Evolutionary conservation across 192 early-diverging fungal species (phyloP), one percentile per base, ranked within the genome.

Genomic region (Podila epigama): DNA sequence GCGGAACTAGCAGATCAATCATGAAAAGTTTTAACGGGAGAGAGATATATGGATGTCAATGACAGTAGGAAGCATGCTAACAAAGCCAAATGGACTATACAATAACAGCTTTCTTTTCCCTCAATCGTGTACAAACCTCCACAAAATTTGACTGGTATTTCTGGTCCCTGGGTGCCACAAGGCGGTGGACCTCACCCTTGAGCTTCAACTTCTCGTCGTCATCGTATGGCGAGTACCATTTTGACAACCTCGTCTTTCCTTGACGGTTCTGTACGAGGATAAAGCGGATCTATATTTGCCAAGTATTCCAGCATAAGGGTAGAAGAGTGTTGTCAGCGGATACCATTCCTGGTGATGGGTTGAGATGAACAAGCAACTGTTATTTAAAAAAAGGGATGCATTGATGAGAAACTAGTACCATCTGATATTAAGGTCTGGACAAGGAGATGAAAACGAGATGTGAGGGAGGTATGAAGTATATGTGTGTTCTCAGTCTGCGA

Each of bases 221-320:
- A 54, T 93, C 92, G 59, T 94, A 94, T 22, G 90, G 91, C 37
- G 94, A 91, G 85, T 98, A 99, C 96, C 96, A 99, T 72, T 99
- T 99, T 28, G 93, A 89, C 36, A 99, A 85, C 64, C 97, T 81
- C 5, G 97, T 99, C 84, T 99, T 99, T 34, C 97, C 97, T 70
- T 99, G 97, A 10, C 97, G 88, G 81, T 99, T 99, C 75, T 99
- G 97, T 7, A 99, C 97, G 7, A 99, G 84, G 57, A 99, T 98
- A 81, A 97, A 99, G 18, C 96, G 88, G 63, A 94, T 94, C 93
- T 88, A 68, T 13, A 9, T 29, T 9, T n/a, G 7, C 7, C 35
- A 40, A 4, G 18, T 28, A 60, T 33, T 20, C 11, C n/a, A 25
- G 31, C 6, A 5, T 9, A 20, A 35, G 25, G 12, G 15, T 58